These are phyloP conservation scores for Podaxis sp. DNA, from an alignment of 768 basidiomycete species.

Conservation along the genomic window DNA sequence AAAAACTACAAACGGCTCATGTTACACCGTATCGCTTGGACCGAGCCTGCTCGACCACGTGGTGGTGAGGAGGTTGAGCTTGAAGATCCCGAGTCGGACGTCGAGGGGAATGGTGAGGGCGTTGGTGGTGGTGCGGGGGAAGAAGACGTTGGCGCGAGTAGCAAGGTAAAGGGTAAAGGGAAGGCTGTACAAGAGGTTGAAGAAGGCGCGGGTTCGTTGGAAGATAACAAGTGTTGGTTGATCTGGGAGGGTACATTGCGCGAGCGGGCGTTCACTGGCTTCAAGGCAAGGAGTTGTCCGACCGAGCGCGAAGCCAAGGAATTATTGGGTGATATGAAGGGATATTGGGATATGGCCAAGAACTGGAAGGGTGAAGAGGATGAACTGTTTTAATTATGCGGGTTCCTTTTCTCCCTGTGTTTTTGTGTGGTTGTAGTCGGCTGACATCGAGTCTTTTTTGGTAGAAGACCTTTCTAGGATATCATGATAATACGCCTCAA, in stretches of 20 bases:
- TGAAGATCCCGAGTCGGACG: conserved; percentile 45
- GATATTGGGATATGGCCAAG: conserved; percentile 95
- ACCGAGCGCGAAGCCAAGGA: conserved; percentile 87
- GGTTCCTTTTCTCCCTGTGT: background rate
- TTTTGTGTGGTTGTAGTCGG: background rate
- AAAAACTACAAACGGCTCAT: conserved; percentile 86
- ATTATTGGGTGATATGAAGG: conserved; percentile 73
- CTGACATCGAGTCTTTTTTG: background rate
- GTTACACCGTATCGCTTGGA: conserved; percentile 89
- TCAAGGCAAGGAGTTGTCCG: conserved; percentile 78
- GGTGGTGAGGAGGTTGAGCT: conserved; percentile 70
- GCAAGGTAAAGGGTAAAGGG: conserved; percentile 26
- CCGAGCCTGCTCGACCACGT: conserved; percentile 79
- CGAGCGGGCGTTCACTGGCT: conserved; percentile 75
- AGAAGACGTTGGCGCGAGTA: background rate
- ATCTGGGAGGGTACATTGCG: conserved; percentile 92
- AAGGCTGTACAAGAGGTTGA: conserved; percentile 26
- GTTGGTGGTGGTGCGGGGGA: conserved; percentile 7
- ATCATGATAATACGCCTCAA: too few relatives aligned
- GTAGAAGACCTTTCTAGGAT: too few relatives aligned
- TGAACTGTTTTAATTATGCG: conserved; percentile 47
- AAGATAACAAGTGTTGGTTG: conserved; percentile 83
- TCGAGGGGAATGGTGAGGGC: conserved; percentile 23
- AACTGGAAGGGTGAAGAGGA: conserved; percentile 84
- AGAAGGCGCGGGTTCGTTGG: conserved; percentile 48